Base-by-base conservation (phyloP, 2,329 filamentous ascomycete species). In the Cercospora nicotianae region DNA sequence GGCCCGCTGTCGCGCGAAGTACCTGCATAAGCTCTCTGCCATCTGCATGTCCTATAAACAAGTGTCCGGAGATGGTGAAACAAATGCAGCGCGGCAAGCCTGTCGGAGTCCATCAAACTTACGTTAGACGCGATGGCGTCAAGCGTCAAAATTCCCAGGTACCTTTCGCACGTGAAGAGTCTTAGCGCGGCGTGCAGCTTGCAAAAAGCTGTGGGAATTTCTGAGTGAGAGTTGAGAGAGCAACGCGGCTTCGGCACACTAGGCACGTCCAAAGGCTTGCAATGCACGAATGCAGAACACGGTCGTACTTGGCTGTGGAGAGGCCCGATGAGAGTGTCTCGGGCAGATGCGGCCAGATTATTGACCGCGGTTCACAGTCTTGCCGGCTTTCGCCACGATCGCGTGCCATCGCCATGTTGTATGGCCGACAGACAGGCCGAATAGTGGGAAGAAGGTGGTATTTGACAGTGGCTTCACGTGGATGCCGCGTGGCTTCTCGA, bases 51-150 rank as follows among this genome's bases (percentile, higher is more conserved):
- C 13, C 48, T 53, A 53, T 16, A 20, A 36, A 61, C 59, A 61
- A 61, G 23, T 42, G 59, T 61, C 39, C 60, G 20, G 23, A 60
- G 30, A 55, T 63, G 42, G 42, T 55, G 61, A 63, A 55, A 57
- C 45, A 31, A 7, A 36, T 51, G 53, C 61, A 36, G 28, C 61
- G 31, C 60, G 60, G 60, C 33, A n/a, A 39, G 33, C 51, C 45
- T 51, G 45, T 51, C 45, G 30, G 18, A 63, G 28, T 39, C 61
- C 45, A 63, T 26, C 18, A 39, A 63, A 63, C 61, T 39, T 63
- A 57, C 61, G 45, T 36, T 48, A 31, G 33, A 55, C 61, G 53
- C 61, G 45, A 63, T 55, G 30, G 45, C 45, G 61, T 57, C 42
- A 55, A 57, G 42, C 53, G 30, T 51, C 30, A 63, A 57, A 30